Base-by-base conservation (phyloP, 164 flowering plant genomes). In the Vitis rotundifolia region DNA sequence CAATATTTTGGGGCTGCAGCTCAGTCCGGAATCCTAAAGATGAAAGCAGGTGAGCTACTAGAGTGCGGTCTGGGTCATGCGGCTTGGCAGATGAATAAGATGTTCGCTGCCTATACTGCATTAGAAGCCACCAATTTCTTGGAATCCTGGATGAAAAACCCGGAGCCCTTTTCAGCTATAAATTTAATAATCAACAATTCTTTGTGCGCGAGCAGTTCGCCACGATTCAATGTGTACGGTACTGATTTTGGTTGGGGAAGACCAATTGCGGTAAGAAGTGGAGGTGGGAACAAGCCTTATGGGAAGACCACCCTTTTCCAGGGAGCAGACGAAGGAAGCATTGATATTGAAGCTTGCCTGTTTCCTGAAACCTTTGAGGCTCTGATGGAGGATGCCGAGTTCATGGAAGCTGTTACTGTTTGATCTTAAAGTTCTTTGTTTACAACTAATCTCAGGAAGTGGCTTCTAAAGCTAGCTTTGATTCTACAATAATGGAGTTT, bases 231-330 rank as follows among this genome's bases (percentile, higher is more conserved):
- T 18, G 68, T 73, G 67, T 72, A 77, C 37, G 79, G 71, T 0
- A 28, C 28, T 49, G 73, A 76, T 16, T 72, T 76, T 10, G 73
- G 79, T 13, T 68, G 61, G 73, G 79, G 79, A 18, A 64, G 58
- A 28, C 68, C 75, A 14, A 59, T 76, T 48, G 73, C 79, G 1
- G 76, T 69, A 7, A 59, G 71, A 48, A 73, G 80, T 29, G 80
- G 80, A 2, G 31, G 56, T 1, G 73, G 11, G 11, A 61, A 76
- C 18, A 76, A 76, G 37, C 44, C 10, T 29, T 67, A 69, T 3
- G 76, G 80, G 53, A 73, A 69, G 64, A 15, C 72, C 14, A 69
- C 80, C 5, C 1, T 70, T 0, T 77, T 54, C 61, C 50, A 61
- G 8, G 73, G 76, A 47, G 63, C 29, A 11, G 73, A 49, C 7